Base-by-base conservation (phyloP, 1,284 basidiomycete genomes). In the Apiotrichum laibachii region DNA sequence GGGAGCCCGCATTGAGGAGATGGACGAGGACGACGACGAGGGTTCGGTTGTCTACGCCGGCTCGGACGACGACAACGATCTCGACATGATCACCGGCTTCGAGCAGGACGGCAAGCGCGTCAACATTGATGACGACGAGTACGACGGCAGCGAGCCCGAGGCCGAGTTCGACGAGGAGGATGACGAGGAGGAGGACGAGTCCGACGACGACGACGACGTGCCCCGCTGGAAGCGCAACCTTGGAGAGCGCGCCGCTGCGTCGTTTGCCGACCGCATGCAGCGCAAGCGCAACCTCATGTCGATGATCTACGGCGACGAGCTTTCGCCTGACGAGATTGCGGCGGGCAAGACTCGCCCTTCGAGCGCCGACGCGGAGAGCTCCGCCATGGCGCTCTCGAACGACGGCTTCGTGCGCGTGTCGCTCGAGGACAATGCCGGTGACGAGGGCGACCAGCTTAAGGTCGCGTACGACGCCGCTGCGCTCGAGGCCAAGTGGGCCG, bases 221-320 rank as follows among this genome's bases (percentile, higher is more conserved):
- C 90, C 90, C 0, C 80, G 80, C 64, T 95, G 91, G 92, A 95
- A 94, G 77, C 71, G 76, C n/a, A 83, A 88, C 68, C 80, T 95
- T 2, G 81, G 85, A 0, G 79, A 81, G 18, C 82, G 83, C 55
- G 90, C 90, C 0, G 79, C 82, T 15, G 79, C 80, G 7, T 77
- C 81, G 16, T 83, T 84, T 64, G 72, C 78, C 15, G 75, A 79
- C 15, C 75, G 77, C 4, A 76, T 82, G 13, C 79, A 78, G 18
- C 77, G 80, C 18, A 80, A 81, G 59, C 85, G 84, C 67, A 86
- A 96, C 72, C 89, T 93, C 83, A 92, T 88, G 75, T 86, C 87
- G 52, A 83, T 96, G 56, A 91, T 98, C 56, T 98, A 98, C 76
- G 82, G 84, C 45, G 85, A 85, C 42, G 78, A 83, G 11, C 80